Evolutionary conservation across 257 asterid genomes (phyloP).

Genomic region (Ilex aquifolium): DNA sequence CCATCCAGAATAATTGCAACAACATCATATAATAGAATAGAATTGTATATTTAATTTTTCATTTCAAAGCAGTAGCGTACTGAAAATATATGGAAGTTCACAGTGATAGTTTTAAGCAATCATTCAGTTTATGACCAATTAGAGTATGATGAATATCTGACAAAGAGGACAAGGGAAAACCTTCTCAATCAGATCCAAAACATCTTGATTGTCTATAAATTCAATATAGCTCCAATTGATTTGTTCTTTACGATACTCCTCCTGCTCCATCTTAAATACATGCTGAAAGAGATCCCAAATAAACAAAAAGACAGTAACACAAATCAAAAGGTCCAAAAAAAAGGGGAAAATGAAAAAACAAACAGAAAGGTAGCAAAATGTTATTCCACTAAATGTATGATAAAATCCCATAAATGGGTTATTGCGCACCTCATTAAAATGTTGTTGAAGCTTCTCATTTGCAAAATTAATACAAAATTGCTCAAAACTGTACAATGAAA

Average conservation of each 20-base stretch:
- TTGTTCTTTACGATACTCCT: constrained; percentile 86
- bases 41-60: background rate
- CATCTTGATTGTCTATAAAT: constrained; percentile 99
- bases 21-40: background rate
- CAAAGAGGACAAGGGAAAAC: constrained; percentile 25
- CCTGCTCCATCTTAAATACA: constrained; percentile 99
- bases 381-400: constrained; percentile 13
- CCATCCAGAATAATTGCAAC: background rate
- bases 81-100: background rate
- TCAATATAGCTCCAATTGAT: constrained; percentile 99
- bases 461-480: constrained; percentile 99
- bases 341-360: constrained; percentile 7
- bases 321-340: background rate
- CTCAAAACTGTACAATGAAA: constrained; percentile 66
- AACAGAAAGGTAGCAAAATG: background rate
- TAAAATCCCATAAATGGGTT: constrained; percentile 9
- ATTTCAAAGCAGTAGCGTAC: background rate
- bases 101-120: background rate
- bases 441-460: constrained; percentile 98
- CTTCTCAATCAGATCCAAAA: constrained; percentile 95
- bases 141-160: constrained; percentile 11
- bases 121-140: background rate
- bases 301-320: background rate
- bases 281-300: constrained; percentile 56
- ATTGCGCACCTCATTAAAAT: constrained; percentile 85